A percentile compares a stretch with the other conserved stretches of the same genome.
phyloP scores from a whole-genome alignment of 2,329 filamentous ascomycete genomes.

The Talaromyces piceae region DNA sequence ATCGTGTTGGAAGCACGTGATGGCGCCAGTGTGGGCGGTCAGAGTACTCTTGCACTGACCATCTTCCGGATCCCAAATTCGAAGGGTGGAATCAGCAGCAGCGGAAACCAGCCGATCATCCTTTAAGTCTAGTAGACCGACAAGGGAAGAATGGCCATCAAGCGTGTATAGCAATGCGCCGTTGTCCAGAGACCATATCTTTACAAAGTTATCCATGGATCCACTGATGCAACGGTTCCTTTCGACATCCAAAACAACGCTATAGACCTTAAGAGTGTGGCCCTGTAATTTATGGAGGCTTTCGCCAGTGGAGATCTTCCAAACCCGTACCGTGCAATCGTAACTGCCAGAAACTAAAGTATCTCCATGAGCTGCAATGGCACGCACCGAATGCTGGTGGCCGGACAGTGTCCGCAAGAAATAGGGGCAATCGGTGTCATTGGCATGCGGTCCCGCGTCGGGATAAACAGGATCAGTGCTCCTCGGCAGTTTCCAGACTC shows the following conservation, averaged over 20 bases:
- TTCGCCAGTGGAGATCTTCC: slow-evolving; percentile 95
- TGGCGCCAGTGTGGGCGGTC: slow-evolving; percentile 90
- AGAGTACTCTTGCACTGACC: slow-evolving; percentile 85
- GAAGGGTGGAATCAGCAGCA: slow-evolving; percentile 86
- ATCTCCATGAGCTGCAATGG: slow-evolving; percentile 89
- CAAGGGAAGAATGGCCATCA: slow-evolving; percentile 85
- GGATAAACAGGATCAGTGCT: slow-evolving; percentile 68
- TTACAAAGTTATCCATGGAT: slow-evolving; percentile 96
- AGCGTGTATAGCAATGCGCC: slow-evolving; percentile 80
- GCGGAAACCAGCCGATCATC: slow-evolving; percentile 89
- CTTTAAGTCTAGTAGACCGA: slow-evolving; percentile 82
- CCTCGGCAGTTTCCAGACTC: slow-evolving; percentile 89
- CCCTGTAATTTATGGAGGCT: slow-evolving; percentile 75
- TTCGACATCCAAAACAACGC: slow-evolving; percentile 84
- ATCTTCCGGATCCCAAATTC: slow-evolving; percentile 94
- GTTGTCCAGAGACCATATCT: slow-evolving; percentile 91
- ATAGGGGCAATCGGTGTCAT: slow-evolving; percentile 78
- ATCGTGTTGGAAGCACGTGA: slow-evolving; percentile 98
- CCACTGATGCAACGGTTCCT: slow-evolving; percentile 95
- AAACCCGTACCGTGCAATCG: slow-evolving; percentile 88
- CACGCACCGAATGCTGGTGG: slow-evolving; percentile 87
- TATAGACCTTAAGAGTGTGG: slow-evolving; percentile 91
- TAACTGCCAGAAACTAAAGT: slow-evolving; percentile 97
- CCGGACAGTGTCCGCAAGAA: slow-evolving; percentile 82
- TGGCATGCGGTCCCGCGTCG: slow-evolving; percentile 65